Evolutionary conservation across 1,284 basidiomycete species (phyloP).

Genomic region (Agaricales sp.): DNA sequence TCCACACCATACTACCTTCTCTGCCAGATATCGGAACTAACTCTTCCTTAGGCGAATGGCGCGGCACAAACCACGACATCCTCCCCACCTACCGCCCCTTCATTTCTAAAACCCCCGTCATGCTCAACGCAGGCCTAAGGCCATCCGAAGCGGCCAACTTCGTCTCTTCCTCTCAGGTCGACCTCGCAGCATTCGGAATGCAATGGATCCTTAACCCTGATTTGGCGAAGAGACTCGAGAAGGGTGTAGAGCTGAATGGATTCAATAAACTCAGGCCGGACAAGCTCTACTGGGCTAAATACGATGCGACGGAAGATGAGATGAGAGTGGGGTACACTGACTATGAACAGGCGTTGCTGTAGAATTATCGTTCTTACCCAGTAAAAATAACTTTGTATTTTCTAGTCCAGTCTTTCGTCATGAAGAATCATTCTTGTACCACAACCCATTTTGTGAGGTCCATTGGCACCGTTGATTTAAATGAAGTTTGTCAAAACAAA

Average conservation of each 20-base stretch:
- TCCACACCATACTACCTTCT: background rate
- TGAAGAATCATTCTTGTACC: no score
- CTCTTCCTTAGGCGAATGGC: constrained; percentile 10
- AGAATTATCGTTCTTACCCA: no score
- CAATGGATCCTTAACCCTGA: constrained; percentile 18
- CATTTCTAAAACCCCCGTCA: constrained; percentile 18
- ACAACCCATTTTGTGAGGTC: no score
- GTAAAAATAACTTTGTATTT: no score
- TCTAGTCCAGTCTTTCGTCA: no score
- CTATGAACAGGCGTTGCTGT: no score
- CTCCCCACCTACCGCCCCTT: constrained; percentile 21
- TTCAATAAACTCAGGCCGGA: background rate
- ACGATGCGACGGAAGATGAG: background rate
- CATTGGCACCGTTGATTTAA: no score
- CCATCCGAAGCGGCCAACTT: constrained; percentile 14
- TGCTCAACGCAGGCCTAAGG: constrained; percentile 15
- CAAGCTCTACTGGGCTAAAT: background rate
- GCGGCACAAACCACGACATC: constrained; percentile 18
- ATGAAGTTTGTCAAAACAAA: no score
- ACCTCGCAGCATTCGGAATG: constrained; percentile 14
- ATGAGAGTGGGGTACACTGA: background rate
- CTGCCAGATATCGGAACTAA: background rate
- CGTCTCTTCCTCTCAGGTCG: constrained; percentile 11
- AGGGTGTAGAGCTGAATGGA: constrained; percentile 8
- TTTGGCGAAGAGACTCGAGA: constrained; percentile 14